phyloP scores from a whole-genome alignment of 2,329 filamentous ascomycete species.

The Epichloe aotearoae region DNA sequence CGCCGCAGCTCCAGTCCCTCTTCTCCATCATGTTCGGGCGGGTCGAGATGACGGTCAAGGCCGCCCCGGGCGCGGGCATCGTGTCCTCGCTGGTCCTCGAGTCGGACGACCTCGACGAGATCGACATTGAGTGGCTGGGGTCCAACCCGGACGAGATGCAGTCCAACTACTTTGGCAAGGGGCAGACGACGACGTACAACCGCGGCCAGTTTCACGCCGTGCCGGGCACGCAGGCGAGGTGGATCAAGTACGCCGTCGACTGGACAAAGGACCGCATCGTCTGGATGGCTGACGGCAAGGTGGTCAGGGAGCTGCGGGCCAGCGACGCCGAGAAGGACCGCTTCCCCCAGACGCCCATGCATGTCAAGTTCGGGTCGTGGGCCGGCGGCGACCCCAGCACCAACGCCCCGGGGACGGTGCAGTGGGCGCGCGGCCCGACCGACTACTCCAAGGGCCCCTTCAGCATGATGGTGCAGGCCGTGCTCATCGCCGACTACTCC shows the following conservation, averaged over 20 bases:
- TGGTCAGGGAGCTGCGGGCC: conserved; percentile 62
- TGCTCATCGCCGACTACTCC: conserved; percentile 80
- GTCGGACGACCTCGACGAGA: conserved; percentile 87
- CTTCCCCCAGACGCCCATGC: conserved; percentile 89
- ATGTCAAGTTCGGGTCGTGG: conserved; percentile 86
- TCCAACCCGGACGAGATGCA: conserved; percentile 67
- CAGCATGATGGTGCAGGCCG: conserved; percentile 66
- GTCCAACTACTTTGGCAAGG: conserved; percentile 95
- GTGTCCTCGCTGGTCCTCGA: conserved; percentile 86
- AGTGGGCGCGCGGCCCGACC: conserved; percentile 77
- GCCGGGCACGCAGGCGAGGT: conserved; percentile 57
- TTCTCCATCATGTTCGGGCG: conserved; percentile 99
- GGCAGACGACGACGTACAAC: conserved; percentile 72
- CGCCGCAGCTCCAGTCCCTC: conserved; percentile 73
- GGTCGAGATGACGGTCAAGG: conserved; percentile 73
- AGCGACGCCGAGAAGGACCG: conserved; percentile 56
- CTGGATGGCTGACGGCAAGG: conserved; percentile 71
- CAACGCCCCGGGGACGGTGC: conserved; percentile 70
- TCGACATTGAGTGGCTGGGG: conserved; percentile 95
- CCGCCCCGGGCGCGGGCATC: conserved; percentile 79
- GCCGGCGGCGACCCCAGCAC: conserved; percentile 66
- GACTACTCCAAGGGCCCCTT: conserved; percentile 77
- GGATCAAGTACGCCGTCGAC: conserved; percentile 80
- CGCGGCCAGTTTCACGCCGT: conserved; percentile 66
- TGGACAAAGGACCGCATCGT: conserved; percentile 79